Evolutionary conservation across 352 stramenopile genomes (phyloP), one percentile per base, ranked within the genome.

Genomic region (Halophytophthora polymorphica): DNA sequence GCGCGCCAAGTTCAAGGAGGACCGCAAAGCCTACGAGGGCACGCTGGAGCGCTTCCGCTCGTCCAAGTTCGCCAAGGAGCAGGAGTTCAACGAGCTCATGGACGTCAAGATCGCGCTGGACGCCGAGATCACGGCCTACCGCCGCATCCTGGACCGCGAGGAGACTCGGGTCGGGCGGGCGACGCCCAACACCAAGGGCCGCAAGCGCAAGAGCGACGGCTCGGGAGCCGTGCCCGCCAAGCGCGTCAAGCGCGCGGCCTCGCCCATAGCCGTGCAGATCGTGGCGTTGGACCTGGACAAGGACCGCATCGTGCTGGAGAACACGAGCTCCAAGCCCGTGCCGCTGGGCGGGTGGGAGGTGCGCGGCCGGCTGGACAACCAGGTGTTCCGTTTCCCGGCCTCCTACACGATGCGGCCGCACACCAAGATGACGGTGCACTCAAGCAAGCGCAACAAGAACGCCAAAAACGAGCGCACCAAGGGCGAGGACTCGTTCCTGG

Each of bases 51-150:
- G 77, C 23, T 79, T 86, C 46, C 77, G 83, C 14, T 64, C 73
- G 28, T 85, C 76, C 13, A 88, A 89, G 52, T 63, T 86, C 8
- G 68, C 71, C 2, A 90, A 90, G 64, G 81, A 91, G 34, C 63
- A 65, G 15, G 80, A 93, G 47, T 91, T 93, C 44, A 93, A 93
- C 49, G 83, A 93, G 51, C 71, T 93, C 39, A 93, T 93, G 83
- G 83, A 93, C 49, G 81, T 93, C 22, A 93, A 93, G 53, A 93
- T 93, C 44, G 77, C 70, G 1, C 66, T 90, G 18, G 75, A 85
- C 41, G 69, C 73, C 17, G 83, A 93, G 61, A 90, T 93, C 49
- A 83, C 75, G 53, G 81, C 84, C 38, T 93, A 93, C 55, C 77
- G 74, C 21, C 79, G 77, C 19, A 93, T 93, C 60, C 64, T 93